These are phyloP conservation scores for Lathyrus oleraceus DNA, from an alignment of 306 rosid genomes.

Conservation along the genomic window DNA sequence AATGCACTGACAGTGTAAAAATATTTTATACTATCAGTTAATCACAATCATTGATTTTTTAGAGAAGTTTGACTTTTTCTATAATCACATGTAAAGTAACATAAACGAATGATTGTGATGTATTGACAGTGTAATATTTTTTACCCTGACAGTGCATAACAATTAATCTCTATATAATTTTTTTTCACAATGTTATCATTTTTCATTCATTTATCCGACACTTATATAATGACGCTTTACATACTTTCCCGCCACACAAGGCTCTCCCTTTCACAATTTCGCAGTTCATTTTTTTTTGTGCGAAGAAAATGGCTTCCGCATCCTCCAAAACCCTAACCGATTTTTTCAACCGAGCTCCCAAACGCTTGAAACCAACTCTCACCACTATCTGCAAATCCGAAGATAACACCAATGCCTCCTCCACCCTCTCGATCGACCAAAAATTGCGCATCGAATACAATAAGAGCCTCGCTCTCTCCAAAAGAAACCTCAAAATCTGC, in stretches of 20 bases:
- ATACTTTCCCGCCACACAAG: constrained; percentile 21
- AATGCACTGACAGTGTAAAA: no score
- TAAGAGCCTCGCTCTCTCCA: constrained; percentile 65
- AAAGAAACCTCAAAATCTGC: constrained; percentile 66
- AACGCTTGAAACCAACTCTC: constrained; percentile 53
- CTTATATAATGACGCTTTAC: not conserved
- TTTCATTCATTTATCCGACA: no score
- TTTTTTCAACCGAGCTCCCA: constrained; percentile 51
- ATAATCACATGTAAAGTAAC: no score
- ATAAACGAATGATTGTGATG: no score
- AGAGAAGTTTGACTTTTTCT: no score
- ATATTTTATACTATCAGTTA: no score
- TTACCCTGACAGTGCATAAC: no score
- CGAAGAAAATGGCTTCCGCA: constrained; percentile 39
- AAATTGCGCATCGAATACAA: constrained; percentile 63
- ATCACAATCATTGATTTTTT: no score
- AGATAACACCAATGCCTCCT: not conserved
- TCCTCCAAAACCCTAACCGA: constrained; percentile 58
- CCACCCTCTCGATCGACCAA: constrained; percentile 43
- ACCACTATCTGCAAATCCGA: constrained; percentile 32
- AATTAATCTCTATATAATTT: no score
- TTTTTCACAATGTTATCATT: no score
- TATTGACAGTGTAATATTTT: no score
- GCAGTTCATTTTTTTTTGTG: no score
- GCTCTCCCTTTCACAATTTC: constrained; percentile 28